phyloP scores from a whole-genome alignment of 2,329 filamentous ascomycete species.

The Helotiales sp. region DNA sequence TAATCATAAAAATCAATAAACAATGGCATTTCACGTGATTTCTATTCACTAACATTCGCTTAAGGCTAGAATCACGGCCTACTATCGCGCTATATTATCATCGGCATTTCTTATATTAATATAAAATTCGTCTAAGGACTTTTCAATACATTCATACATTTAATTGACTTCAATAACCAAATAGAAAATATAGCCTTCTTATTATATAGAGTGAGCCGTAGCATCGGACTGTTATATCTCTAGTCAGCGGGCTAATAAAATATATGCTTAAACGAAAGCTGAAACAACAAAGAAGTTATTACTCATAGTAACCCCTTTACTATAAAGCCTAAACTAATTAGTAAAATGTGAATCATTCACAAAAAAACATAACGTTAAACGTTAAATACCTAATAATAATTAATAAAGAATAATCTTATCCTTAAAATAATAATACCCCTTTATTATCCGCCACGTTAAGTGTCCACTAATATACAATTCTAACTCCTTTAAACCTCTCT shows the following conservation, averaged over 20 bases:
- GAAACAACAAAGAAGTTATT: constrained; percentile 24
- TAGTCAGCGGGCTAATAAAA: constrained; percentile 24
- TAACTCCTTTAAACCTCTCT: no score
- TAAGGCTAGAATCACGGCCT: constrained; percentile 26
- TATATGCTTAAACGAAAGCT: constrained; percentile 24
- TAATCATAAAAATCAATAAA: constrained; percentile 26
- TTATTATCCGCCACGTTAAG: no score
- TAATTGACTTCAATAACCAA: constrained; percentile 16
- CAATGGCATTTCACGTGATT: constrained; percentile 19
- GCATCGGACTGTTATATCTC: constrained; percentile 21
- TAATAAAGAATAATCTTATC: no score
- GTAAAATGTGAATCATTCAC: no score
- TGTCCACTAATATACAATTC: no score
- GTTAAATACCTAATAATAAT: no score
- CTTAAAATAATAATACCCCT: no score
- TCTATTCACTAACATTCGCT: constrained; percentile 26
- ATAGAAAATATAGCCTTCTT: constrained; percentile 20
- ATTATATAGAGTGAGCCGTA: not conserved
- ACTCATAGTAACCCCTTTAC: not conserved
- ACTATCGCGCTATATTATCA: constrained; percentile 24
- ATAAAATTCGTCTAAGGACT: constrained; percentile 14
- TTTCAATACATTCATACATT: constrained; percentile 16
- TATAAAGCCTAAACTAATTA: no score
- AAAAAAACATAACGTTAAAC: no score
- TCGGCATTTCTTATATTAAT: constrained; percentile 21